Percentiles rank a stretch among this genome's conserved stretches.
Conservation (phyloP, 768 basidiomycete species). For the Pleurotus eryngii region DNA sequence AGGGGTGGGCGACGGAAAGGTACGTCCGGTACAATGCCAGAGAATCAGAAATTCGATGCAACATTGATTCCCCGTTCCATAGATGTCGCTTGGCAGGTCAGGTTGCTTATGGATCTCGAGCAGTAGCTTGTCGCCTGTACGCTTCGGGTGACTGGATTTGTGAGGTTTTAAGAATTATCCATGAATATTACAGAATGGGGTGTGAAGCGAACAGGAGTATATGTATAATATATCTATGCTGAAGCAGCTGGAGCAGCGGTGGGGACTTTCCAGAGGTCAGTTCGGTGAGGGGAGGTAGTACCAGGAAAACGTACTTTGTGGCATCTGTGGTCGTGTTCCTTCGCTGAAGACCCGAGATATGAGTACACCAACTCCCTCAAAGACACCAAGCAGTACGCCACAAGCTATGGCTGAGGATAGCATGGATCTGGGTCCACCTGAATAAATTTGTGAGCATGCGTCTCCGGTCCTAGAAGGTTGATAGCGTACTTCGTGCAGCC, state of each 20-base stretch:
- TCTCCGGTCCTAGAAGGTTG: constrained; percentile 9
- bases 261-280: constrained; percentile 3
- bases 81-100: too few species aligned
- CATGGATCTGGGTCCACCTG: constrained; percentile 91
- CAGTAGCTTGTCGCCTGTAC: too few species aligned
- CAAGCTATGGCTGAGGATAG: constrained; percentile 93
- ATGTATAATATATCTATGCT: not conserved
- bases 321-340: constrained; percentile 74
- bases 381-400: constrained; percentile 92
- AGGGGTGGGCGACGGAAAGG: too few species aligned
- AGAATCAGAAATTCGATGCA: too few species aligned
- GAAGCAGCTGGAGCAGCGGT: constrained; percentile 1
- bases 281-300: not conserved
- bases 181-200: not conserved
- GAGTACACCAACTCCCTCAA: constrained; percentile 93
- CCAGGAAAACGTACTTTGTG: constrained; percentile 55
- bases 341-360: constrained; percentile 87
- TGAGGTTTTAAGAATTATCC: constrained; percentile 5
- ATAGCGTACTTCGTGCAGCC: constrained; percentile 82
- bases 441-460: not conserved
- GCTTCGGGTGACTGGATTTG: too few species aligned
- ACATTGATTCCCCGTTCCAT: too few species aligned
- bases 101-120: too few species aligned
- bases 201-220: not conserved
- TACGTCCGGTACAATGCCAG: too few species aligned